Base-by-base conservation (phyloP, 1,284 basidiomycete genomes). In the Ceratobasidium sp. region DNA sequence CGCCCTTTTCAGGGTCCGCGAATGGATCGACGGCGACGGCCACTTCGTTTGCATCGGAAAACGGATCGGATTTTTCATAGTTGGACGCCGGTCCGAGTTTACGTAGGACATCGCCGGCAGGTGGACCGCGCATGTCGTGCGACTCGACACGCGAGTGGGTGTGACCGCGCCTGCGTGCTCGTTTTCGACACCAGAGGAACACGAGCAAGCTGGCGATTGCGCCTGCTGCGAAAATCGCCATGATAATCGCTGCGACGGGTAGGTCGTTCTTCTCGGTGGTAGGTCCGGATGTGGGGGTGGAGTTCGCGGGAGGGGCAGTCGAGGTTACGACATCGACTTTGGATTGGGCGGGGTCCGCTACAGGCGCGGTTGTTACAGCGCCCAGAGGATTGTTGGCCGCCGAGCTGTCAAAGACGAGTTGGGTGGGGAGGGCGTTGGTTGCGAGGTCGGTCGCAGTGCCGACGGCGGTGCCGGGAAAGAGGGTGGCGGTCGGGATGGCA, bases 181-280 rank as follows among this genome's bases (percentile, higher is more conserved):
- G 64, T 48, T 69, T 69, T 36, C 64, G 64, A 34, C 30, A 57
- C 64, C 64, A 69, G 32, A 69, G 36, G 14, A 69, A 43, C n/a
- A 57, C 16, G 21, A 55, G 41, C 23, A 69, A 36, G 14, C 34
- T 26, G 14, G 10, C 36, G 21, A 69, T 39, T 34, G 52, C 50
- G 8, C 21, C 50, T 3, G 52, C 34, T n/a, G 52, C 64, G 39
- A 69, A n/a, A n/a, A 57, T 23, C 9, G 39, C 50, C 21, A 57
- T 30, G 39, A 45, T 45, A 6, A 69, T 69, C 23, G 52, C 50
- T 9, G 52, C 64, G 8, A 69, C 36, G 1, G 62, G 62, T 6
- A 59, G 30, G 48, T 50, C 46, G 8, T 65, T 59, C 9, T 43
- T n/a, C n/a, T 6, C 6, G 36, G 8, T 39, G 36, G 36, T 39